Evolutionary conservation across 2,329 filamentous ascomycete genomes (phyloP), one percentile per base, ranked within the genome.

Genomic region (Arachnopeziza araneosa): DNA sequence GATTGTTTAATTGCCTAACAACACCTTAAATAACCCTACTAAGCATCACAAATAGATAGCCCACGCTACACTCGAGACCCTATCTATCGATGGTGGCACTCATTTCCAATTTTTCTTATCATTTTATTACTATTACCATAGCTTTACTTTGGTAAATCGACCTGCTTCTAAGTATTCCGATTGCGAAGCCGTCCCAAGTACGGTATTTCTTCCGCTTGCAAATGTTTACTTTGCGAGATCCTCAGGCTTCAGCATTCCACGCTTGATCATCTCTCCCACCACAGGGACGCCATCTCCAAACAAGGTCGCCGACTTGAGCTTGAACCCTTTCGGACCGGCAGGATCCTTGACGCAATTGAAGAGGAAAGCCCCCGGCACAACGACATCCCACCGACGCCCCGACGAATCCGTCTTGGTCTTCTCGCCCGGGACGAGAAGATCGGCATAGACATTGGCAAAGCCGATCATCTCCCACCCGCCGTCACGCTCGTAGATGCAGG

Each of bases 221-320:
- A 26, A 26, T 26, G 6, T 26, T 26, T 53, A 53, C 55, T 44
- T 44, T 44, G 36, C 36, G 36, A 58, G 51, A 44, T 58, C 56
- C 56, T 58, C 56, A 58, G 56, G 24, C 21, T 24, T 54, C 10
- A 58, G 32, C 56, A 58, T 58, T 26, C 56, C 56, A n/a, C 56
- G 24, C 36, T 54, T 26, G 3, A 58, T 14, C 24, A 58, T 32
- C 49, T 54, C 36, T 21, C 17, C 30, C 12, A 58, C 56, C 50
- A 58, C 24, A 22, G 50, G 50, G 6, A 49, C 19, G 19, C 50
- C 51, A 50, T 58, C 56, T 24, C 24, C 56, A 58, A 21, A 58
- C 22, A 58, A 58, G 9, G n/a, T 58, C 32, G n/a, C n/a, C 50
- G 9, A 24, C 22, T 48, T 58, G n/a, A 58, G 2, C 56, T 54